A percentile compares a stretch with the other conserved stretches of the same genome.
Conservation (phyloP, 2,329 filamentous ascomycete genomes). For the Paradendryphiella salina region DNA sequence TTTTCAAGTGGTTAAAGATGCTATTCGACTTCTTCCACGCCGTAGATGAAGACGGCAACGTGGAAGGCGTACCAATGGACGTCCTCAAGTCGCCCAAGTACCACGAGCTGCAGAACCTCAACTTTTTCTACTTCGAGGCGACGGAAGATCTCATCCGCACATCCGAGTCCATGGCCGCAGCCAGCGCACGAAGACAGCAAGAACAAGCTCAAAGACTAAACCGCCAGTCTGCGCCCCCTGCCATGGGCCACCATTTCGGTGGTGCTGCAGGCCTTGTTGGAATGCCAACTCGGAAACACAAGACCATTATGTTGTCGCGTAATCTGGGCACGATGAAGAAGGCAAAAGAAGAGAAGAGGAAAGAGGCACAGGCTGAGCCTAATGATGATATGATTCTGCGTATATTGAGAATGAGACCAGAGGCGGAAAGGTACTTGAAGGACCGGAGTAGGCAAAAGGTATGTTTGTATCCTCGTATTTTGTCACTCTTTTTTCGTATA, state of each 20-base stretch:
- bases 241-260: slow-evolving; percentile 57
- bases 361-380: slow-evolving; percentile 93
- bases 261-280: slow-evolving; percentile 63
- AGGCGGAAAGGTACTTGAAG: slow-evolving; percentile 83
- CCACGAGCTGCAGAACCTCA: slow-evolving; percentile 92
- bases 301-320: slow-evolving; percentile 83
- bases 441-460: slow-evolving; percentile 86
- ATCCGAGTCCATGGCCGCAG: slow-evolving; percentile 93
- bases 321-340: slow-evolving; percentile 96
- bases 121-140: slow-evolving; percentile 97
- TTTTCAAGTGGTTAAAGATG: slow-evolving; percentile 90
- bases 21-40: slow-evolving; percentile 96
- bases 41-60: slow-evolving; percentile 81
- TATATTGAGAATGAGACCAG: slow-evolving; percentile 91
- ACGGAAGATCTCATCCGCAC: slow-evolving; percentile 90
- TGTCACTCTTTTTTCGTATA: background rate
- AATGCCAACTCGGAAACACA: slow-evolving; percentile 56
- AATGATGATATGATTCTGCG: slow-evolving; percentile 97
- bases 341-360: slow-evolving; percentile 92
- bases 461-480: slow-evolving; percentile 3
- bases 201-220: slow-evolving; percentile 62
- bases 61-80: slow-evolving; percentile 84
- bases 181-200: slow-evolving; percentile 76
- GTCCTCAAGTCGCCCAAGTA: slow-evolving; percentile 97
- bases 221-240: slow-evolving; percentile 69